Percentiles rank a stretch among this genome's conserved stretches.
Conservation (phyloP, 2,329 filamentous ascomycete species). For the Curvularia hawaiiensis region DNA sequence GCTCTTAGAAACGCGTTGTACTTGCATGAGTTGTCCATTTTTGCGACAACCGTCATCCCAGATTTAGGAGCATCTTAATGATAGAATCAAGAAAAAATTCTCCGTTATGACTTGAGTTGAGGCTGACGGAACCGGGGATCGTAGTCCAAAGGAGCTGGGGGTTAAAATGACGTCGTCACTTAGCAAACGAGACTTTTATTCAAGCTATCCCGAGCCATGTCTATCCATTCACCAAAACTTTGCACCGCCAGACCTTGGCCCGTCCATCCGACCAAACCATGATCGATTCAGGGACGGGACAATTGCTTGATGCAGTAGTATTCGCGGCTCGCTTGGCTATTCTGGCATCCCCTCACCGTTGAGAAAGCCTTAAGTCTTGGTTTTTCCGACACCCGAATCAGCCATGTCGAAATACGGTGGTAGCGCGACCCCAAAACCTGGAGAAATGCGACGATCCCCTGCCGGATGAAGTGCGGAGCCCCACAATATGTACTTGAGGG, state of each 20-base stretch:
- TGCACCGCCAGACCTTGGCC: conserved; percentile 1
- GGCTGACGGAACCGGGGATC: neutral
- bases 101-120: neutral
- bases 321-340: neutral
- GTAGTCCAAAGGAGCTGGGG: neutral
- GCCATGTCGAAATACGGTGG: conserved; percentile 13
- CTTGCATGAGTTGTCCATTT: neutral
- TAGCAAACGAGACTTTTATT: neutral
- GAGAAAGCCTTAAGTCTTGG: conserved; percentile 15
- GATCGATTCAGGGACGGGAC: neutral
- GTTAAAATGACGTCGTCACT: neutral
- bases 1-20: neutral
- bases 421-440: conserved; percentile 23
- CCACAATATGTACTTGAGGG: conserved; percentile 23
- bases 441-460: conserved; percentile 28
- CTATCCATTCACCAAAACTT: neutral
- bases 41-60: neutral
- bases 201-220: conserved; percentile 3
- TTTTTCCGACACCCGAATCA: conserved; percentile 20
- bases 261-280: neutral
- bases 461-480: conserved; percentile 25
- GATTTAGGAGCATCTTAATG: neutral
- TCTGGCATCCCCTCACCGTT: conserved; percentile 3
- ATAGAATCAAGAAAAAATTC: neutral
- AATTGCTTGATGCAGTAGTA: neutral